Conservation (phyloP, 164 flowering plant species). For the Magnolia changhungtana region DNA sequence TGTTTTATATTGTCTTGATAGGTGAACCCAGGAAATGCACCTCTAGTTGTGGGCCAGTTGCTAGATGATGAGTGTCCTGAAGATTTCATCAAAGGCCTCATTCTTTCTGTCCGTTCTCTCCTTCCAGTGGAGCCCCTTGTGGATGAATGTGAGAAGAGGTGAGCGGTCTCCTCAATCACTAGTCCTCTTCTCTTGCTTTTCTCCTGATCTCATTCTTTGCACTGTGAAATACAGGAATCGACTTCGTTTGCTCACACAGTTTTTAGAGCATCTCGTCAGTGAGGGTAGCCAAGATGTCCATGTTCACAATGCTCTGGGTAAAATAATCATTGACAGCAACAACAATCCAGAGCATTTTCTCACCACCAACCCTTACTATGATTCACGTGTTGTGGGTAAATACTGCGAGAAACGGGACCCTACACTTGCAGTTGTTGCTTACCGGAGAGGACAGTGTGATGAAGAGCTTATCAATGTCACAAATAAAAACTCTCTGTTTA, state of each 20-base stretch:
- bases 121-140: conserved; percentile 99
- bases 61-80: conserved; percentile 99
- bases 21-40: conserved; percentile 99
- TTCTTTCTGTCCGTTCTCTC: conserved; percentile 58
- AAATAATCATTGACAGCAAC: conserved; percentile 97
- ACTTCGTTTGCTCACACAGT: conserved; percentile 91
- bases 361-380: conserved; percentile 98
- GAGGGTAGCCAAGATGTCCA: conserved; percentile 99
- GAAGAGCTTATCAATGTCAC: conserved; percentile 97
- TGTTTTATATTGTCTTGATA: conserved; percentile 17
- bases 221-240: conserved; percentile 67
- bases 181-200: neutral
- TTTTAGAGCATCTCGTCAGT: conserved; percentile 99
- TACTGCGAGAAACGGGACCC: conserved; percentile 99
- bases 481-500: conserved; percentile 92
- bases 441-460: conserved; percentile 97
- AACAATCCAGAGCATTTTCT: conserved; percentile 99
- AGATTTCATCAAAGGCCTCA: conserved; percentile 95
- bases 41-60: conserved; percentile 95
- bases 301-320: conserved; percentile 99
- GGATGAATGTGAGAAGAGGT: conserved; percentile 99
- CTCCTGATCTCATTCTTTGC: conserved; percentile 13
- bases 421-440: conserved; percentile 97
- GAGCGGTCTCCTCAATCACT: neutral
- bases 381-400: conserved; percentile 98